Evolutionary conservation across 331 rosid species (phyloP), one percentile per base, ranked within the genome.

Genomic region (Erythrophleum ivorense): DNA sequence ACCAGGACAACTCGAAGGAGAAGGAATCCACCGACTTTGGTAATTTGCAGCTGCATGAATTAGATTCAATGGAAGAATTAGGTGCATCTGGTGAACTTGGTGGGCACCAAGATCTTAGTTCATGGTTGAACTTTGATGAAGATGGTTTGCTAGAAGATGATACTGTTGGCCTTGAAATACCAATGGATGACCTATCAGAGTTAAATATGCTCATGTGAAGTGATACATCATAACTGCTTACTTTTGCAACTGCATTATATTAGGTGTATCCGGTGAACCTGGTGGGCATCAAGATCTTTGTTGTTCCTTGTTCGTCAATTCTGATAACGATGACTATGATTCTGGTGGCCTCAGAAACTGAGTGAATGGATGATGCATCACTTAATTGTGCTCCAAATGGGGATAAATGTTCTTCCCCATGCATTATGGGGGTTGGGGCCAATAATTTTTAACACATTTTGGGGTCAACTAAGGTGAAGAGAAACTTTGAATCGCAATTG

Each of bases 71-170:
- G 82, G 98, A 89, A 43, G 97, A 84, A 33, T 85, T 90, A 67
- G 94, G 87, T 48, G 89, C 77, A 36, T 67, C 90, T 40, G 87
- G 84, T 33, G 93, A 86, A 16, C 86, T 91, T 63, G 91, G 70
- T 19, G 94, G 85, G 49, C 85, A 81, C 24, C 94, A 88, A 72
- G 97, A 93, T 83, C 89, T 93, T 16, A 75, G 84, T 83, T 83
- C 98, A 43, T 91, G 95, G 98, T 87, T 95, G 79, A 91, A 89
- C 87, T 89, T 95, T 71, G 98, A 95, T 19, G 97, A 93, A 9
- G 97, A 93, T 38, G 94, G 91, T 72, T 63, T 93, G 86, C 92
- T 82, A 85, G 98, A 95, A 68, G 87, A 85, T 80, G 98, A 91
- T 77, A 87, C 85, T 52, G 71, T 90, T 43, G 98, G 95, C 83